Evolutionary conservation across 2,329 filamentous ascomycete species (phyloP).

Genomic region (Colletotrichum orchidophilum): DNA sequence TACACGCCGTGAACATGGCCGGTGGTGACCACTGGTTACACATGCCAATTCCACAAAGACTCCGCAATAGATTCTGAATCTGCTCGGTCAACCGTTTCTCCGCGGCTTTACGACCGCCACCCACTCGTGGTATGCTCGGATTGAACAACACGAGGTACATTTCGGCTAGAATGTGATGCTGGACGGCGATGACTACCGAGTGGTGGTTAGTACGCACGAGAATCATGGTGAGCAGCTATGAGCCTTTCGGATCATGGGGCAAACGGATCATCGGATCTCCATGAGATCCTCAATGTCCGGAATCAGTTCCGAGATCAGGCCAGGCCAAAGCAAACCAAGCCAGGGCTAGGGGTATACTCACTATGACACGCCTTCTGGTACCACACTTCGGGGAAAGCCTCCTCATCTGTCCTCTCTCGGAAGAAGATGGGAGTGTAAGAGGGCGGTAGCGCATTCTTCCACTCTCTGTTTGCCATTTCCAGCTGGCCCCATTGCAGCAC

Average conservation of each 20-base stretch:
- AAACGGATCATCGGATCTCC: background rate
- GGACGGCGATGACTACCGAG: conserved; percentile 62
- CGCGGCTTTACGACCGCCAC: conserved; percentile 45
- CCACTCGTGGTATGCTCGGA: conserved; percentile 61
- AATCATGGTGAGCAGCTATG: conserved; percentile 51
- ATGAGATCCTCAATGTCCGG: background rate
- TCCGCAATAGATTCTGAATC: conserved; percentile 58
- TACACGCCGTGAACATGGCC: conserved; percentile 64
- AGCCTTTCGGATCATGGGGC: conserved; percentile 47
- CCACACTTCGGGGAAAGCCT: conserved; percentile 45
- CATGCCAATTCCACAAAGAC: conserved; percentile 68
- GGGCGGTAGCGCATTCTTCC: conserved; percentile 32
- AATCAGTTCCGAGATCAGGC: background rate
- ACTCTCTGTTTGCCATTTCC: conserved; percentile 34
- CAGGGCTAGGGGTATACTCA: conserved; percentile 17
- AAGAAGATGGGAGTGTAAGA: conserved; percentile 35
- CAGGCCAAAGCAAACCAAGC: no score
- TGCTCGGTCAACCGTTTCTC: conserved; percentile 46
- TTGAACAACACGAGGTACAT: conserved; percentile 67
- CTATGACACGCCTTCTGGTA: conserved; percentile 34
- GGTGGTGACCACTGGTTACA: conserved; percentile 66
- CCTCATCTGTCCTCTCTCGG: conserved; percentile 38
- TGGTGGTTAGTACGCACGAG: conserved; percentile 39
- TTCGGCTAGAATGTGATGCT: conserved; percentile 67
- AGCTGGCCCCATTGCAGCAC: conserved; percentile 32